A percentile compares a stretch with the other conserved stretches of the same genome.
These are phyloP conservation scores for Luffa acutangula DNA, from an alignment of 306 rosid genomes.

Conservation along the genomic window DNA sequence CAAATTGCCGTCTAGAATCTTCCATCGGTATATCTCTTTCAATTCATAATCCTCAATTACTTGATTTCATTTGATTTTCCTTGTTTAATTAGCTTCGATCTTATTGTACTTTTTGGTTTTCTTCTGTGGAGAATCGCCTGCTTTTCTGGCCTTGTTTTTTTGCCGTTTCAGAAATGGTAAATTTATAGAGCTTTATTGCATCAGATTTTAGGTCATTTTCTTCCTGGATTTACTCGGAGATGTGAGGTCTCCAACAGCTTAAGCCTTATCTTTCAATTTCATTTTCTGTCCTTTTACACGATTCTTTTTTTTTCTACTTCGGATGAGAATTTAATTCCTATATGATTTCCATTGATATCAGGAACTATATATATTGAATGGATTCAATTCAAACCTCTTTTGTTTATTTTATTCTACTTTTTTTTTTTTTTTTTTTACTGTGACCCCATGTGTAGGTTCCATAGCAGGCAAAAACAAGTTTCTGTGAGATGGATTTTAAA, in stretches of 20 bases:
- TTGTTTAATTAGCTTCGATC: no score
- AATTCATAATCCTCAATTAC: neutral
- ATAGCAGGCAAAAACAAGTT: constrained; percentile 10
- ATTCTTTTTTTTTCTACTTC: neutral
- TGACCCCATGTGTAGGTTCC: constrained; percentile 14
- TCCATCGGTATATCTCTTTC: neutral
- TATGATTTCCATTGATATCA: neutral
- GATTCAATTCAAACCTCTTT: neutral
- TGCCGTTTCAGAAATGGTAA: neutral
- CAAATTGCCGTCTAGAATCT: neutral
- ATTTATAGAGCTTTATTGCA: neutral
- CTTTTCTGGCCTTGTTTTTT: neutral
- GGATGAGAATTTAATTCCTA: neutral
- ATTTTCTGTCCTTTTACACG: neutral
- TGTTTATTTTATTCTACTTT: neutral
- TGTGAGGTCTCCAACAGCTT: neutral
- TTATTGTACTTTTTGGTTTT: neutral
- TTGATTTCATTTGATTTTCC: neutral
- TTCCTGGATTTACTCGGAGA: neutral
- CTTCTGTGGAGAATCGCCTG: no score
- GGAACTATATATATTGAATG: neutral
- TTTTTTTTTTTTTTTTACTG: neutral
- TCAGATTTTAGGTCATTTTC: neutral
- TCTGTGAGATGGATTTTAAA: neutral
- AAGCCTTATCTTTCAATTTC: neutral